These are phyloP conservation scores for Eucalyptus sideroxylon DNA, from an alignment of 345 rosid genomes.

Conservation along the genomic window DNA sequence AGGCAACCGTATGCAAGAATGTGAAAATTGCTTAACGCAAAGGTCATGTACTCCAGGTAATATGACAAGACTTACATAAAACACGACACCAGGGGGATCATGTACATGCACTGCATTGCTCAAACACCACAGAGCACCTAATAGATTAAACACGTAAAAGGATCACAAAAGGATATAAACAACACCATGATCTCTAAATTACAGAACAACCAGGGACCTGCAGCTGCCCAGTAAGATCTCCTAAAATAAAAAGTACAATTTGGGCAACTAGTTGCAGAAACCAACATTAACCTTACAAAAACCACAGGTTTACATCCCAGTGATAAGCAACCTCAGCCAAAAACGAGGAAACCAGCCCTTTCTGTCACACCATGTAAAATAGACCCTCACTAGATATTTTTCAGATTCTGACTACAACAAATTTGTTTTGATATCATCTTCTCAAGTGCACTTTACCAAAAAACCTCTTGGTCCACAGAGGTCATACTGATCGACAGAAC, in stretches of 20 bases:
- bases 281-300: neutral
- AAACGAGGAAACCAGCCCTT: neutral
- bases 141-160: neutral
- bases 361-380: neutral
- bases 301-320: neutral
- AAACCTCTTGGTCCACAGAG: neutral
- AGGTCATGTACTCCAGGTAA: no score
- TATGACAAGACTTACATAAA: no score
- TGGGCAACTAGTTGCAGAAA: neutral
- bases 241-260: neutral
- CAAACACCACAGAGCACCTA: neutral
- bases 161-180: neutral
- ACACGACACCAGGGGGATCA: neutral
- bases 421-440: neutral
- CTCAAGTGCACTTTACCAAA: neutral
- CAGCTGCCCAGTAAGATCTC: neutral
- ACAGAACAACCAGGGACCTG: neutral
- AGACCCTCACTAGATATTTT: neutral
- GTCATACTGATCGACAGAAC: neutral
- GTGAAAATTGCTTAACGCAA: no score
- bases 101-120: neutral
- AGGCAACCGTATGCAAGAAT: no score
- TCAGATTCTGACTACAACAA: neutral
- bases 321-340: neutral
- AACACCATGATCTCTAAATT: neutral